A percentile compares a stretch with the other conserved stretches of the same genome.
Conservation (phyloP, 306 rosid species). For the Delonix regia region DNA sequence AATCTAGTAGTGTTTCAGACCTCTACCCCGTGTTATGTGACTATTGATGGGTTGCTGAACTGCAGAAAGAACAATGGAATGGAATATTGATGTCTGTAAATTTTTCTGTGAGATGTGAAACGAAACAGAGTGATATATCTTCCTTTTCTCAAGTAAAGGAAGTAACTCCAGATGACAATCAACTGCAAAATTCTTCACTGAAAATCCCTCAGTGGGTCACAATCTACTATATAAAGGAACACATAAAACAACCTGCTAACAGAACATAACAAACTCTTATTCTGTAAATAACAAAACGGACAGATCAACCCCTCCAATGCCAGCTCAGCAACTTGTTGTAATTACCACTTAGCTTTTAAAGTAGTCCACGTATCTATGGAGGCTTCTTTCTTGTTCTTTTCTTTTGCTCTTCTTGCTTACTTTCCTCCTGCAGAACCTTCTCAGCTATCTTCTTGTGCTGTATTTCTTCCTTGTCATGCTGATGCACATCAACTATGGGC, state of each 20-base stretch:
- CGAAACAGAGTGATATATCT: background rate
- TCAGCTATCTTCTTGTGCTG: background rate
- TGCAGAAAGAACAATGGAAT: too few species aligned
- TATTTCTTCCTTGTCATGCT: background rate
- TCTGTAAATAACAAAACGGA: too few species aligned
- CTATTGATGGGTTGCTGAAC: background rate
- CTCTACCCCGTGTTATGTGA: background rate
- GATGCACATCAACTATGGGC: background rate
- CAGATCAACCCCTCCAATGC: too few species aligned
- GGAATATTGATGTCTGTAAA: background rate
- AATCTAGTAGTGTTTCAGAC: background rate
- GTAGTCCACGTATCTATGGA: too few species aligned
- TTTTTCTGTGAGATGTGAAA: background rate
- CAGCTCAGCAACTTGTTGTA: too few species aligned
- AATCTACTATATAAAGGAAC: background rate
- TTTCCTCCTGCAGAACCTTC: background rate
- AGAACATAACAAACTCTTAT: too few species aligned
- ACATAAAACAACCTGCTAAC: background rate
- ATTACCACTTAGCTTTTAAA: too few species aligned
- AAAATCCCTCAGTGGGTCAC: background rate
- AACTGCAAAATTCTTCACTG: background rate
- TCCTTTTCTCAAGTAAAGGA: background rate
- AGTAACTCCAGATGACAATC: background rate
- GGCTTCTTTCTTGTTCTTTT: background rate
- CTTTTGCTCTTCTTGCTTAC: background rate